These are phyloP conservation scores for Phycomyces blakesleeanus DNA, from an alignment of 192 early-diverging fungal genomes.

Conservation along the genomic window DNA sequence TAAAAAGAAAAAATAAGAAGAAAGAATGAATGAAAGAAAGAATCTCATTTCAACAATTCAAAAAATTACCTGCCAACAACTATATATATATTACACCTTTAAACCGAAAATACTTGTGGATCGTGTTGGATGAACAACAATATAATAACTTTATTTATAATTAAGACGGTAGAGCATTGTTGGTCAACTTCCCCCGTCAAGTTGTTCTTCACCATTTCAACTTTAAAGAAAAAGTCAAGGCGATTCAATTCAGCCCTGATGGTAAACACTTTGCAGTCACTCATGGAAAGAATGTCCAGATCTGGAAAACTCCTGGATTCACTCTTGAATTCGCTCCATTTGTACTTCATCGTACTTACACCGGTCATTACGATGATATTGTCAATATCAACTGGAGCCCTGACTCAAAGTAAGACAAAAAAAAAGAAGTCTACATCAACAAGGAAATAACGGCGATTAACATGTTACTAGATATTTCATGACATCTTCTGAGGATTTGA, in stretches of 20 bases:
- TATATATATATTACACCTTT: too few species aligned
- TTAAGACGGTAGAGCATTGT: conserved; percentile 79
- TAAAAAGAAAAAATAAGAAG: conserved; percentile 32
- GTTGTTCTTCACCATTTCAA: conserved; percentile 86
- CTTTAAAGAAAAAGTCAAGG: conserved; percentile 78
- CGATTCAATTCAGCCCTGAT: conserved; percentile 90
- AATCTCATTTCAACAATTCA: too few species aligned
- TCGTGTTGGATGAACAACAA: background rate
- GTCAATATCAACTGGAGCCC: conserved; percentile 78
- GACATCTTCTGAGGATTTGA: conserved; percentile 79
- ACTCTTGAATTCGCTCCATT: conserved; percentile 91
- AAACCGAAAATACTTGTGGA: too few species aligned
- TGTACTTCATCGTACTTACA: conserved; percentile 72
- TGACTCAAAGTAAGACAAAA: conserved; percentile 70
- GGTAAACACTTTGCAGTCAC: conserved; percentile 86
- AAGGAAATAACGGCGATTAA: background rate
- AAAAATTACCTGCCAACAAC: too few species aligned
- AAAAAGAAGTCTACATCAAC: background rate
- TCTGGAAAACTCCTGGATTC: conserved; percentile 92
- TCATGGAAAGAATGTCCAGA: conserved; percentile 76
- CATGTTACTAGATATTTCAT: conserved; percentile 40
- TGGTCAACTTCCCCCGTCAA: conserved; percentile 84
- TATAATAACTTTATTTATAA: too few species aligned
- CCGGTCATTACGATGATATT: conserved; percentile 87
- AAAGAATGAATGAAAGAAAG: too few species aligned